Evolutionary conservation across 352 stramenopile species (phyloP).

Genomic region (Pilasporangium apinafurcum): DNA sequence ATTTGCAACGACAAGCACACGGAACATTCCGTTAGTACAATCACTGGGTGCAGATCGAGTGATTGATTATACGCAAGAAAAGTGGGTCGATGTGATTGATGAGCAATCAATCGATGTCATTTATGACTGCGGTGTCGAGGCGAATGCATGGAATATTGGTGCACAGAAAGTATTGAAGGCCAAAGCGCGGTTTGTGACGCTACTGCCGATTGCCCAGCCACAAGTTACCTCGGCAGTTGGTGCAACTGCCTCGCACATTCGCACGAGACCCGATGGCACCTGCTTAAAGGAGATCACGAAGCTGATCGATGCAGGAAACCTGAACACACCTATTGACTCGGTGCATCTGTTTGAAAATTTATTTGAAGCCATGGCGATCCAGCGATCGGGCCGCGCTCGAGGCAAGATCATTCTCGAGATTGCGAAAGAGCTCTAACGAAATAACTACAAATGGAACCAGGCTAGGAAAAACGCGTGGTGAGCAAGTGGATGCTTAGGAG

Average conservation of each 20-base stretch:
- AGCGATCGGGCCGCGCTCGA: not conserved
- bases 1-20: conserved; percentile 48
- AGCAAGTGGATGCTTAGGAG: too few relatives aligned
- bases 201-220: conserved; percentile 15
- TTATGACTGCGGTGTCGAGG: conserved; percentile 16
- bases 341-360: not conserved
- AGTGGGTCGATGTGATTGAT: conserved; percentile 10
- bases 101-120: conserved; percentile 9
- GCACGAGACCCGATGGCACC: too few relatives aligned
- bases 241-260: conserved; percentile 7
- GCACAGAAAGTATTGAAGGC: conserved; percentile 22
- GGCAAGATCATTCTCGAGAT: not conserved
- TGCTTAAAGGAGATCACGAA: not conserved
- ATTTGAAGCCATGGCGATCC: not conserved
- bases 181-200: conserved; percentile 18
- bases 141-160: conserved; percentile 17
- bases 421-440: too few relatives aligned
- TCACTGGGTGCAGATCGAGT: conserved; percentile 25
- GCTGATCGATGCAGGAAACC: not conserved
- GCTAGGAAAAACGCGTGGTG: too few relatives aligned
- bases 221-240: too few relatives aligned
- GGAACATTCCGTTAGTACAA: conserved; percentile 42
- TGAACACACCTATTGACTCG: not conserved
- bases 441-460: too few relatives aligned
- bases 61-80: conserved; percentile 44